Percentiles rank a stretch among this genome's conserved stretches.
These are phyloP conservation scores for Cyclocybe cylindracea DNA, from an alignment of 768 basidiomycete genomes.

Conservation along the genomic window DNA sequence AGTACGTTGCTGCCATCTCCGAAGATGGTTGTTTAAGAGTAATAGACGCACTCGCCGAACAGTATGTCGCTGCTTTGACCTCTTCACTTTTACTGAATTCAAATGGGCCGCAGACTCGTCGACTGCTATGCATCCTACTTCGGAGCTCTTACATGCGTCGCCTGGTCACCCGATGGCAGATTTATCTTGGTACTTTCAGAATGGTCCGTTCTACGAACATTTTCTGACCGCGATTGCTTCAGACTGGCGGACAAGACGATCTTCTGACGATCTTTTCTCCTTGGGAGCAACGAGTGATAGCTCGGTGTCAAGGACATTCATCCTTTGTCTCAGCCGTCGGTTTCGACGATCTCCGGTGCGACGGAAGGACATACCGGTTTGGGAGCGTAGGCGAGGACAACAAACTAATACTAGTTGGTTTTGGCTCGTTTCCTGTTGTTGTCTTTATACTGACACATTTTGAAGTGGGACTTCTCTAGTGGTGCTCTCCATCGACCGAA, in stretches of 20 bases:
- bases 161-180: conserved; percentile 95
- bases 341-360: conserved; percentile 88
- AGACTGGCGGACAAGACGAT: conserved; percentile 98
- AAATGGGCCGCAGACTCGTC: conserved; percentile 58
- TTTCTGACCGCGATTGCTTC: neutral
- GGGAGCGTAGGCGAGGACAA: conserved; percentile 97
- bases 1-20: conserved; percentile 85
- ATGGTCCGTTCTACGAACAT: neutral
- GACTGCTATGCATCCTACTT: conserved; percentile 97
- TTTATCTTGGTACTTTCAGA: conserved; percentile 70
- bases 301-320: conserved; percentile 95
- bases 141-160: conserved; percentile 84
- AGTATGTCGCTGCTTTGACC: conserved; percentile 47
- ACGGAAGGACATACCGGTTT: conserved; percentile 90
- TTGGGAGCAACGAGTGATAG: conserved; percentile 91
- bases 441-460: conserved; percentile 9
- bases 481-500: conserved; percentile 90
- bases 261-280: conserved; percentile 93
- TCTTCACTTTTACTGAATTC: neutral
- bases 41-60: conserved; percentile 85
- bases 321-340: conserved; percentile 89
- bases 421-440: neutral
- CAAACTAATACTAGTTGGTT: conserved; percentile 80
- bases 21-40: conserved; percentile 93
- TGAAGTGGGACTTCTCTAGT: conserved; percentile 92